Evolutionary conservation across 202 grass and related monocot genomes (phyloP), one percentile per base, ranked within the genome.

Genomic region (Panicum hallii): DNA sequence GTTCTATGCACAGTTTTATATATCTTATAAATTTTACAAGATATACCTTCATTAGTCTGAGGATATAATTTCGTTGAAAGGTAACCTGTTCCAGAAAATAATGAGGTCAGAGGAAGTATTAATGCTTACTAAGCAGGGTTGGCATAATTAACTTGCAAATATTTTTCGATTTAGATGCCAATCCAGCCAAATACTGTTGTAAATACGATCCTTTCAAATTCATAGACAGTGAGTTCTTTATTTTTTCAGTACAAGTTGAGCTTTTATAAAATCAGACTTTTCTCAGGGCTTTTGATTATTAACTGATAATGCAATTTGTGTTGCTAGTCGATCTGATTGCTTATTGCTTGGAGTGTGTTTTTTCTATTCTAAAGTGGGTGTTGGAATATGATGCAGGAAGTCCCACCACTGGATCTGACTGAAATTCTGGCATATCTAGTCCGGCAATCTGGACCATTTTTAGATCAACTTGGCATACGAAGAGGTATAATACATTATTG

Each of bases 361-460:
- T 38, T 38, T 38, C 36, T 38, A 4, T 82, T 79, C 74, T 83
- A 56, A 81, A 82, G 7, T 57, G 44, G 72, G 40, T 84, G 14
- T 75, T 86, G 67, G 20, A 67, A 63, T 83, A 26, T 83, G 28
- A 71, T 61, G 67, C 90, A 97, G 88, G 88, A 91, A 79, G 81
- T 75, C 14, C 86, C 82, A 48, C 84, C 88, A 58, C 73, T 97
- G 69, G 84, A 92, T 86, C 78, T 97, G 66, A 63, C 79, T 85
- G 90, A 94, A 89, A 89, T 94, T 88, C 32, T 97, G 78, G 83
- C 83, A 74, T 83, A 91, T 94, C 81, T 97, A 26, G 86, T 97
- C 45, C 82, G 57, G 63, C 92, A 97, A 68, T 97, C 92, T 84
- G 90, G 92, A 36, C 88, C 94, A 80, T 92, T 97, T 81, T 82